Conservation (phyloP, 805 yeast species). For the Sungouiozyma intestinalis region DNA sequence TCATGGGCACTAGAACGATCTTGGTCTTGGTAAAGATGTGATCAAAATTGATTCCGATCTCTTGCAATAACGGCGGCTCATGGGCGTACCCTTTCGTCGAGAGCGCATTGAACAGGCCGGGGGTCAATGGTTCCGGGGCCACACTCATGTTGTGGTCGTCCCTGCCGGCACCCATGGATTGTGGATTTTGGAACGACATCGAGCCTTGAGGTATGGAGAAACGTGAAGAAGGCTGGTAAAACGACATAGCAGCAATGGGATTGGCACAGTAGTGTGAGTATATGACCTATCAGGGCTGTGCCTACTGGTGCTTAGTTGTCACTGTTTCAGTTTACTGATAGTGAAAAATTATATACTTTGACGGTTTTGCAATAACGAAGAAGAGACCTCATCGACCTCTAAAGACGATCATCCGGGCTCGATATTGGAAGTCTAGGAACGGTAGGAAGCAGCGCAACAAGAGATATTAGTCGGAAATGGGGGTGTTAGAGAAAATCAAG, state of each 20-base stretch:
- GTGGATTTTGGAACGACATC: constrained; percentile 23
- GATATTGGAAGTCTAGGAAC: too few species aligned
- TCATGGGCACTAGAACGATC: constrained; percentile 73
- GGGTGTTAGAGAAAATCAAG: constrained; percentile 57
- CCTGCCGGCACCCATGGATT: constrained; percentile 17
- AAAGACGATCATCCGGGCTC: too few species aligned
- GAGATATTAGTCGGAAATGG: too few species aligned
- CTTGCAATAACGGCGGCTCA: constrained; percentile 90
- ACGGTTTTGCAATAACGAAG: too few species aligned
- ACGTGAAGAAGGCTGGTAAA: constrained; percentile 21
- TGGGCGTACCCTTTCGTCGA: constrained; percentile 89
- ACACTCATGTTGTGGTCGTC: constrained; percentile 12
- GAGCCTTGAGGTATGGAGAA: constrained; percentile 29
- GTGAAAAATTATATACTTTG: too few species aligned
- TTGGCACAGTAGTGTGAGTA: not conserved
- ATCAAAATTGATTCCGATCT: constrained; percentile 81
- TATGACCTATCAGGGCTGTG: not conserved
- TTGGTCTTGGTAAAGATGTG: constrained; percentile 79
- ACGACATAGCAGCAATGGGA: constrained; percentile 1
- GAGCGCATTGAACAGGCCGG: constrained; percentile 83
- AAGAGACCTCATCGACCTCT: too few species aligned
- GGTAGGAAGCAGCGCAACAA: not conserved
- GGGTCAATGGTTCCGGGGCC: constrained; percentile 37
- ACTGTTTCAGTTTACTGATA: too few species aligned
- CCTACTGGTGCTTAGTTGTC: not conserved